Evolutionary conservation across 2,329 filamentous ascomycete species (phyloP), one percentile per base, ranked within the genome.

Genomic region (Ramularia collo-cygni): DNA sequence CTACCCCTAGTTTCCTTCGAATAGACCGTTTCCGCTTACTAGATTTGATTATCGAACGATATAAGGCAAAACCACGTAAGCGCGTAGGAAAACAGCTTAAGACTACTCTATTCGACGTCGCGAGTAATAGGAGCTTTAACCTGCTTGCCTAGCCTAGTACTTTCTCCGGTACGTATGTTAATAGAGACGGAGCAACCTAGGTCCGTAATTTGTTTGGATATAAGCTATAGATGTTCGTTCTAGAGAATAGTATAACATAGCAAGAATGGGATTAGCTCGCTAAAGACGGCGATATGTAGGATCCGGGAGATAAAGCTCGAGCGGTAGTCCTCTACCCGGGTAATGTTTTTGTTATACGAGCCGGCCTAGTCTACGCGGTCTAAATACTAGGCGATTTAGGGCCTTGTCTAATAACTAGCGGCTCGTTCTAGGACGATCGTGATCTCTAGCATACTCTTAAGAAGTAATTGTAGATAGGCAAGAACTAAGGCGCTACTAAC

Each of bases 151-250:
- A 9, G 32, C 32, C 8, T 10, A 18, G 32, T 35, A 18, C 32
- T 19, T 35, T 35, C 17, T 35, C 32, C 10, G 8, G 13, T 19
- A 9, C 32, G 18, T 13, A 35, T 19, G 13, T 35, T 12, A n/a
- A 35, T 19, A 35, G 32, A 4, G 24, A 35, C 17, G 15, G 32
- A 35, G 32, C 32, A 12, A 35, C 32, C 32, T 35, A 9, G 32
- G 32, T 35, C 3, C 32, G 32, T 15, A 35, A 35, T 35, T 18
- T 35, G 15, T 35, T 12, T n/a, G 8, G 32, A 5, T 18, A 35
- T 19, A 35, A 35, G 32, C 32, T 35, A 6, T 35, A 9, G 32
- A 35, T 35, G 32, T 35, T 35, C 17, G 32, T 35, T 18, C 32
- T 18, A 4, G 4, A 17, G 6, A 13, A 35, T 9, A 35, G 5